Conservation (phyloP, 371 early-diverging fungal genomes). For the Batkoa obscura region DNA sequence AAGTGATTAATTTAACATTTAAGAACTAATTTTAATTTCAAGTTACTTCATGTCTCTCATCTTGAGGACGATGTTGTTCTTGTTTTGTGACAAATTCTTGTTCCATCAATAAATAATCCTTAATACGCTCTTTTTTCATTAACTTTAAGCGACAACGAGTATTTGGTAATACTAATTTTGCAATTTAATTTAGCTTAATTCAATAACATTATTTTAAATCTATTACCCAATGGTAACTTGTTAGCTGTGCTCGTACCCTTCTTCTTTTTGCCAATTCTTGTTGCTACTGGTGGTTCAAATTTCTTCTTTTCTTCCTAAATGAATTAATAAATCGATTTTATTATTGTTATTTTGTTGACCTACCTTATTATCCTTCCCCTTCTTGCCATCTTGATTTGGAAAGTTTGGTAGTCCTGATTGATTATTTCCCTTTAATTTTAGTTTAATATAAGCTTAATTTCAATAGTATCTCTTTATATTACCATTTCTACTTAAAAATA, state of each 20-base stretch:
- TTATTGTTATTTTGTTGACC: background rate
- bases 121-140: conserved; percentile 89
- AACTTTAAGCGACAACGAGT: conserved; percentile 93
- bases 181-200: no score
- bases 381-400: conserved; percentile 1
- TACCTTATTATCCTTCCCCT: conserved; percentile 1
- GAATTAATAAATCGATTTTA: background rate
- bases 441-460: no score
- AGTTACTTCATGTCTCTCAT: conserved; percentile 28
- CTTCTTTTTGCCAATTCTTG: conserved; percentile 94
- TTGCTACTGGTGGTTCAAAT: conserved; percentile 97
- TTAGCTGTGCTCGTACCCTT: conserved; percentile 84
- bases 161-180: conserved; percentile 68
- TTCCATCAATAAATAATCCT: conserved; percentile 93
- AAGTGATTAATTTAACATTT: background rate
- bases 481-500: no score
- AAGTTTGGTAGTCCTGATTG: conserved; percentile 7
- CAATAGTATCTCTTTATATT: no score
- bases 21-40: conserved; percentile 1
- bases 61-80: conserved; percentile 85
- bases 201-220: background rate
- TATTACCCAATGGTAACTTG: conserved; percentile 75
- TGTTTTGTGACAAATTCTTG: conserved; percentile 97
- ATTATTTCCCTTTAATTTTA: conserved; percentile 4
- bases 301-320: conserved; percentile 77